Base-by-base conservation (phyloP, 2,329 filamentous ascomycete species). In the Berkeleyomyces rouxiae region DNA sequence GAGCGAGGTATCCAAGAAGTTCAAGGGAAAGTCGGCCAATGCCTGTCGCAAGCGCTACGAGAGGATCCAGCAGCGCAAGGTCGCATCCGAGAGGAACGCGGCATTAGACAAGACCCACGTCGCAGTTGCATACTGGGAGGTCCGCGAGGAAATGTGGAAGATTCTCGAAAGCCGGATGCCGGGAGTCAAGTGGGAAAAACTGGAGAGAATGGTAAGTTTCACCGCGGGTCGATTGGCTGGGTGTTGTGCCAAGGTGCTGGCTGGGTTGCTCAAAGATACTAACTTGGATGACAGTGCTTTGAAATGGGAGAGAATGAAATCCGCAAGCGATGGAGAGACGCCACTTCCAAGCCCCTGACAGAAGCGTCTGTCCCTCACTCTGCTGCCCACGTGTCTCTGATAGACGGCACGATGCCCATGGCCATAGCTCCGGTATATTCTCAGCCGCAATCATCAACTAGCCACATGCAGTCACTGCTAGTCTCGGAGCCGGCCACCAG, bases 1-100 rank as follows among this genome's bases (percentile, higher is more conserved):
- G 63, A 60, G 55, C 53, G 63, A 64, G 47, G 42, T 64, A 13
- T 46, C 63, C 13, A 64, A 64, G 60, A 23, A 89, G 73, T 95
- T 95, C 71, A 86, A 85, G 0, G 78, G 74, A 71, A 95, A 95
- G 76, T 83, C 82, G 7, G 76, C 86, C 64, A 93, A 93, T 71
- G 90, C 90, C 16, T 95, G 90, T 74, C 87, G 90, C 67, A 95
- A 95, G 75, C 83, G 90, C 62, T 89, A 95, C 69, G 90, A 95
- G 74, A 81, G 90, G 47, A 76, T 95, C 67, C 85, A 92, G 78
- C 87, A 92, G 74, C 83, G 85, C 67, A 80, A 79, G 70, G 83
- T 84, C 64, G 55, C 57, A 2, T 59, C 47, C 9, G 63, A 64
- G 23, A 62, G 60, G 63, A 64, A 61, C 49, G 61, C 37, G 4